phyloP scores from a whole-genome alignment of 1,139 yeast species.

The Saccharomyces pastorianus region DNA sequence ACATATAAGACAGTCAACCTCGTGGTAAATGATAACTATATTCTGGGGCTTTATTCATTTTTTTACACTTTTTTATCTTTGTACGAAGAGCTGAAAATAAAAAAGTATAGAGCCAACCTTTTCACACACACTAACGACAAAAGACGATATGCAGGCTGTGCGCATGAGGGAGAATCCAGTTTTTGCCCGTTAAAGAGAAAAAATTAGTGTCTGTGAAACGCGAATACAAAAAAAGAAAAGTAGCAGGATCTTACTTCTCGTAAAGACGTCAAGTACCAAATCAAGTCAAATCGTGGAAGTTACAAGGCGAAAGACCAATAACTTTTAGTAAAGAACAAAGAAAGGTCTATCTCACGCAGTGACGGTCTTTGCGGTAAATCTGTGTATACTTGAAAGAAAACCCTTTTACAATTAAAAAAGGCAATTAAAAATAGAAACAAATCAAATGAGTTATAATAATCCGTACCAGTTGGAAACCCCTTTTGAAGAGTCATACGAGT shows the following conservation, averaged over 20 bases:
- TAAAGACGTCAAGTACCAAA: not conserved
- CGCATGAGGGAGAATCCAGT: not conserved
- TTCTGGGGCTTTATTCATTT: no score
- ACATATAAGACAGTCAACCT: not conserved
- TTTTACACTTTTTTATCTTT: not conserved
- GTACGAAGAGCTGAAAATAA: not conserved
- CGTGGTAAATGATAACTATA: not conserved
- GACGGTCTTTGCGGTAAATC: not conserved
- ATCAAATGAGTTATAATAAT: constrained; percentile 13
- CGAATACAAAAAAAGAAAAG: constrained; percentile 1
- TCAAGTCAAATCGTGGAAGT: not conserved
- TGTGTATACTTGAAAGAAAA: not conserved
- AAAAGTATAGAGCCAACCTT: not conserved
- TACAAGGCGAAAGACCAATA: not conserved
- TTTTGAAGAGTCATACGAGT: constrained; percentile 14
- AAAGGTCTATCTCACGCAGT: not conserved
- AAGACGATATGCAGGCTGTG: not conserved
- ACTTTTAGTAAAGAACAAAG: not conserved
- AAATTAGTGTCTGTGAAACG: constrained; percentile 1
- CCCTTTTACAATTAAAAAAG: not conserved
- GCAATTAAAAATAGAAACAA: not conserved
- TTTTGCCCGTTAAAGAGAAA: not conserved
- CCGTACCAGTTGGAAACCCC: constrained; percentile 14
- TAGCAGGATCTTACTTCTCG: not conserved
- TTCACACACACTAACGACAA: not conserved